phyloP scores from a whole-genome alignment of 176 grass and related monocot species.

The Carex scoparia region DNA sequence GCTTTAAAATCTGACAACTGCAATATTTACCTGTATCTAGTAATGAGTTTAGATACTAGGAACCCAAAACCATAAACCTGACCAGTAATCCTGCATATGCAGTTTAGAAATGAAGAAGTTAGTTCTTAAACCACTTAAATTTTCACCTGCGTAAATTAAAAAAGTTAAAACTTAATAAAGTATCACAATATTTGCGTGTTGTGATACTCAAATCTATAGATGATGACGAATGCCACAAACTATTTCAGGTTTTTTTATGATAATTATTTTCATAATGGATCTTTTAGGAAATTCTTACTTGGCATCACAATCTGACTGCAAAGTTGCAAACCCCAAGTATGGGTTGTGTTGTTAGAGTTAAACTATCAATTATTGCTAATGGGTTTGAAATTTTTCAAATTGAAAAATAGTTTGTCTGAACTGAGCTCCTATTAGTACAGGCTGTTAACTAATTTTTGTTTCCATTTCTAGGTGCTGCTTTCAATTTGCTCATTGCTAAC shows the following conservation, averaged over 20 bases:
- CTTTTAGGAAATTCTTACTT: not conserved
- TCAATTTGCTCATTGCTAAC: conserved; percentile 35
- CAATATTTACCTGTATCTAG: not conserved
- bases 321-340: not conserved
- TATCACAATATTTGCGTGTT: no score
- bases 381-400: not conserved
- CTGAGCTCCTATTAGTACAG: not conserved
- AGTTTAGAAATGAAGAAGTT: not conserved
- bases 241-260: not conserved
- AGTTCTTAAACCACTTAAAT: not conserved
- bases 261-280: not conserved
- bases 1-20: not conserved
- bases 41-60: not conserved
- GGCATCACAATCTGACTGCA: not conserved
- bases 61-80: not conserved
- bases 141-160: not conserved
- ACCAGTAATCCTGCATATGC: not conserved
- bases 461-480: conserved; percentile 43
- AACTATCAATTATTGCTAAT: not conserved
- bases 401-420: not conserved
- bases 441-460: not conserved
- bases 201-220: not conserved
- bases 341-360: not conserved
- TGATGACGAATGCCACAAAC: not conserved
- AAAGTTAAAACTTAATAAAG: not conserved